Evolutionary conservation across 805 yeast genomes (phyloP).

Genomic region (Alloascoidea hylecoeti): DNA sequence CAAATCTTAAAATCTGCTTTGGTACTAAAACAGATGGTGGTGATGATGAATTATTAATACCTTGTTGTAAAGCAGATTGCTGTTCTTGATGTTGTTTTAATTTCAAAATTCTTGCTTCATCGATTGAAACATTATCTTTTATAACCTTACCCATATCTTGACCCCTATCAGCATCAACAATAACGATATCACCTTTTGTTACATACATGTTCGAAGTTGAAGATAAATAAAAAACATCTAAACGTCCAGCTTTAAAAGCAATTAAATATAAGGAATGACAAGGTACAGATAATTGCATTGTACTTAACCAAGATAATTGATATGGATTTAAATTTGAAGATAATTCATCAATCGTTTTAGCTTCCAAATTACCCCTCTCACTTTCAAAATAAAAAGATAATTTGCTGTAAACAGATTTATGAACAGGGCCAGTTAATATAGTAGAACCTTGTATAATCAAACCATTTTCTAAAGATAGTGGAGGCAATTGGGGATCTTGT

Average conservation of each 20-base stretch:
- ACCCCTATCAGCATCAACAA: conserved; percentile 80
- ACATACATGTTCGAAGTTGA: conserved; percentile 20
- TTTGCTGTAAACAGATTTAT: background rate
- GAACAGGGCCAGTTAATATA: conserved; percentile 2
- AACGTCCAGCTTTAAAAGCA: conserved; percentile 65
- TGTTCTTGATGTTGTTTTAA: conserved; percentile 58
- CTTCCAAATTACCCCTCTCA: background rate
- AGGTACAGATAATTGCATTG: conserved; percentile 11
- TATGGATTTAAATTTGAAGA: background rate
- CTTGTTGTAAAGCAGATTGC: conserved; percentile 40
- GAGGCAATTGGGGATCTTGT: background rate
- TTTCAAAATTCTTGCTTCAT: conserved; percentile 56
- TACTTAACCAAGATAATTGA: background rate
- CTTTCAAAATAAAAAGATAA: background rate
- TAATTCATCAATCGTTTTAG: background rate
- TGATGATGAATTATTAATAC: conserved; percentile 16
- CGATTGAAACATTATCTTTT: conserved; percentile 39
- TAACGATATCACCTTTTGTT: conserved; percentile 50
- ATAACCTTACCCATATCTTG: conserved; percentile 59
- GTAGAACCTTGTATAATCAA: conserved; percentile 1
- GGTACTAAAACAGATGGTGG: conserved; percentile 47
- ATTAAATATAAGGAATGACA: conserved; percentile 36
- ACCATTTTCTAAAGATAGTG: conserved; percentile 1
- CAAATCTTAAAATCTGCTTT: conserved; percentile 50
- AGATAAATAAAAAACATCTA: conserved; percentile 63